Conservation (phyloP, 2,329 filamentous ascomycete species). For the Aspergillus fischeri region DNA sequence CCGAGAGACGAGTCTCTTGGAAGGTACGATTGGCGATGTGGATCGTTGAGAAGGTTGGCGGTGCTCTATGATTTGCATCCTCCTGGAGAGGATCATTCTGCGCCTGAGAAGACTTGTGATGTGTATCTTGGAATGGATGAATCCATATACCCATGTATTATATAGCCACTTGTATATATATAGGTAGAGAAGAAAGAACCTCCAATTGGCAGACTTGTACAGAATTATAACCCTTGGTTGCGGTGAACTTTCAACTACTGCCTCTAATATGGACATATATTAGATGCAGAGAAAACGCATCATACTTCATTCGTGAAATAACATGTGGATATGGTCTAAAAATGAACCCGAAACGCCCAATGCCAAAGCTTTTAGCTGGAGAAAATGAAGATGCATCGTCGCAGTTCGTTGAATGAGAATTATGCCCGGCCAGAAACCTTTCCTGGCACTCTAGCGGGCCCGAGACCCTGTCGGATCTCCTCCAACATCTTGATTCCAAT, state of each 20-base stretch:
- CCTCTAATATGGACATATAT: neutral
- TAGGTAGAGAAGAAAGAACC: neutral
- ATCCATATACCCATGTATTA: slow-evolving; percentile 14
- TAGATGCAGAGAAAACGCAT: neutral
- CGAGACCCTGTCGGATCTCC: slow-evolving; percentile 76
- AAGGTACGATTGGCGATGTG: slow-evolving; percentile 89
- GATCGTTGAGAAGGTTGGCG: slow-evolving; percentile 81
- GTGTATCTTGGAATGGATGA: slow-evolving; percentile 2
- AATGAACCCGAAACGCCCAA: neutral
- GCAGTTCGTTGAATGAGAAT: slow-evolving; percentile 13
- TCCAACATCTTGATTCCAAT: slow-evolving; percentile 85
- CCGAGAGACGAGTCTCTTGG: slow-evolving; percentile 78
- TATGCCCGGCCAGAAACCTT: slow-evolving; percentile 30
- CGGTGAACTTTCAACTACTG: neutral
- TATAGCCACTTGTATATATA: neutral
- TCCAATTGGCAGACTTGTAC: neutral
- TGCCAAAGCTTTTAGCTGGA: slow-evolving; percentile 6
- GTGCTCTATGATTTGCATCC: slow-evolving; percentile 61
- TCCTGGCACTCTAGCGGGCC: slow-evolving; percentile 62
- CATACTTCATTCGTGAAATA: neutral
- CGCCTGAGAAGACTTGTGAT: neutral
- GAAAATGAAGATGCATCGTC: slow-evolving; percentile 11
- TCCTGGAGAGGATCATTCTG: slow-evolving; percentile 2
- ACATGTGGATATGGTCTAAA: neutral
- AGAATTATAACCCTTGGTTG: neutral